Evolutionary conservation across 1,284 basidiomycete species (phyloP).

Genomic region (Ceratobasidium sp.): DNA sequence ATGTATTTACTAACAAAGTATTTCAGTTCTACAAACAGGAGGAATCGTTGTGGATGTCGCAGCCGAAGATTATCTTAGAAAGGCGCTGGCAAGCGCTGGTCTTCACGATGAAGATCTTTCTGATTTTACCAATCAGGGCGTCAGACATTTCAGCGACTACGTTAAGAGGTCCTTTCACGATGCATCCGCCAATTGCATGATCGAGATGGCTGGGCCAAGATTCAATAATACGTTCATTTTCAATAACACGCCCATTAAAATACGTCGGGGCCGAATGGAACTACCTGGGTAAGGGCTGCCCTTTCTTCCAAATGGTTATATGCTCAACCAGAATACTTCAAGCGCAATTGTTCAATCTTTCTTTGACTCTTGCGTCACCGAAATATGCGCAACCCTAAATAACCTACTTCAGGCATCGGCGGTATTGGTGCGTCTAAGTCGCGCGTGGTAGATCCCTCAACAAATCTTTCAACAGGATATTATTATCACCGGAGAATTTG

Average conservation of each 20-base stretch:
- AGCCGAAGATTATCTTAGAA: neutral
- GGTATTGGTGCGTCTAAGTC: too few relatives aligned
- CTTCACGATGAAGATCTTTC: conserved; percentile 5
- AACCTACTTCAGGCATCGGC: too few relatives aligned
- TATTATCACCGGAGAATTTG: conserved; percentile 19
- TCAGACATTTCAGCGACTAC: conserved; percentile 9
- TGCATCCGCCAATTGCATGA: neutral
- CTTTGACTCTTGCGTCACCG: neutral
- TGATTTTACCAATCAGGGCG: neutral
- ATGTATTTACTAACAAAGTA: too few relatives aligned
- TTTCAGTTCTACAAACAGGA: conserved; percentile 19
- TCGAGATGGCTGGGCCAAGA: neutral
- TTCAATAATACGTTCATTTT: too few relatives aligned
- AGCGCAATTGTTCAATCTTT: conserved; percentile 1
- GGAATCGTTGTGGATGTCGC: conserved; percentile 19
- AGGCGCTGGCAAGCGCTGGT: neutral
- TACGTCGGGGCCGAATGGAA: neutral
- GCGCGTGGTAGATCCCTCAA: too few relatives aligned
- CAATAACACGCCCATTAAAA: neutral
- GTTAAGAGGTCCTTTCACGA: conserved; percentile 5
- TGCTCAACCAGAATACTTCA: neutral
- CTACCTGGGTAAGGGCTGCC: neutral
- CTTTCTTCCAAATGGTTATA: neutral
- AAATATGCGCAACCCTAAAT: too few relatives aligned
- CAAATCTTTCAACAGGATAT: neutral